Conservation (phyloP, 441 rosid genomes). For the Rhodomyrtus psidioides region DNA sequence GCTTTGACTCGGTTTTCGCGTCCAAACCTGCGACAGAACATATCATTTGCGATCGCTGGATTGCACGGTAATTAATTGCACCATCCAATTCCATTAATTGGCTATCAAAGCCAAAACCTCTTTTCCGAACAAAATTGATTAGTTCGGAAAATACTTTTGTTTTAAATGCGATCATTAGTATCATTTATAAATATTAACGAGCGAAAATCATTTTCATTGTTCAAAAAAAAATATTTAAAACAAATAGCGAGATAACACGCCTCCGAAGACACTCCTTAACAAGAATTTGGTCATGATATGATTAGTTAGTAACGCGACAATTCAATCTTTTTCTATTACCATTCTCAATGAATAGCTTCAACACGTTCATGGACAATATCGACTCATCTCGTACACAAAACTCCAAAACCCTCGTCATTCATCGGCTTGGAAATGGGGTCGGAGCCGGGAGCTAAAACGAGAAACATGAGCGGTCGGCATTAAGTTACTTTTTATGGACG, state of each 20-base stretch:
- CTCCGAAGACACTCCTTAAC: neutral
- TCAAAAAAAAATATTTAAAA: neutral
- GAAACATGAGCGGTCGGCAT: neutral
- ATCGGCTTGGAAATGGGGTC: too few species aligned
- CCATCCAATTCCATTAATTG: too few species aligned
- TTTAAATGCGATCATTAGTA: too few species aligned
- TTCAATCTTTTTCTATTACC: neutral
- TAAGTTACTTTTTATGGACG: neutral
- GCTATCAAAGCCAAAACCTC: too few species aligned
- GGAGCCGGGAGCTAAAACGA: neutral
- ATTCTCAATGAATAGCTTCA: neutral
- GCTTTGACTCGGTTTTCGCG: neutral
- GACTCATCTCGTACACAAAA: neutral
- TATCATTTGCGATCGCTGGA: neutral
- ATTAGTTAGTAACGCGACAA: neutral
- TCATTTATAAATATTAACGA: neutral
- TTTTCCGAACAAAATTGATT: too few species aligned
- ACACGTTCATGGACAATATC: neutral
- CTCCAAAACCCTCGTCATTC: neutral
- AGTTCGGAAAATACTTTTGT: too few species aligned
- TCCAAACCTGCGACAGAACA: neutral
- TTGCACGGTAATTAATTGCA: too few species aligned
- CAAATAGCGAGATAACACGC: neutral
- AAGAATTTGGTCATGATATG: neutral
- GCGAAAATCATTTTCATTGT: too few species aligned